Evolutionary conservation across 805 yeast species (phyloP).

Genomic region (Cyberlindnera amylophila): DNA sequence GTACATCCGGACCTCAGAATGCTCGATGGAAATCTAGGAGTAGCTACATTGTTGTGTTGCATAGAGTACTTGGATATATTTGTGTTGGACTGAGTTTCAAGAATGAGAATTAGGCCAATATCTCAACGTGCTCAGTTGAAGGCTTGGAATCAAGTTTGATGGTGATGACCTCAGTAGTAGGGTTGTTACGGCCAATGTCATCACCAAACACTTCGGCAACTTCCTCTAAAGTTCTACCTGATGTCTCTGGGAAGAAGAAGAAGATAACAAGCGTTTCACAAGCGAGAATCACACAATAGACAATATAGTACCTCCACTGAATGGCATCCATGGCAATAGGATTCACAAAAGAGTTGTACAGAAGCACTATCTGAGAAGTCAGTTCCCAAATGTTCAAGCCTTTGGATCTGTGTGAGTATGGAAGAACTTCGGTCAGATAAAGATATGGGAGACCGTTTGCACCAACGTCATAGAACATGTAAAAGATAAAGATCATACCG

Average conservation of each 20-base stretch:
- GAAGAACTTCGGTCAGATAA: slow-evolving; percentile 39
- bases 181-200: background rate
- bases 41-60: too few relatives aligned
- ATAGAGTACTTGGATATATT: too few relatives aligned
- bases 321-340: slow-evolving; percentile 35
- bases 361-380: slow-evolving; percentile 16
- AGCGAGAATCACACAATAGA: slow-evolving; percentile 29
- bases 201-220: slow-evolving; percentile 31
- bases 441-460: slow-evolving; percentile 41
- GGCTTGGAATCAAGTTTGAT: too few relatives aligned
- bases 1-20: too few relatives aligned
- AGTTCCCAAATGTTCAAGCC: slow-evolving; percentile 17
- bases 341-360: slow-evolving; percentile 32
- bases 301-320: slow-evolving; percentile 34
- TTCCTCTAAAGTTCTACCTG: slow-evolving; percentile 35
- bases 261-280: slow-evolving; percentile 28
- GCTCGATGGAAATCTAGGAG: too few relatives aligned
- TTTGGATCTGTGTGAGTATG: slow-evolving; percentile 28
- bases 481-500: slow-evolving; percentile 45
- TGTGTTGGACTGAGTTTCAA: too few relatives aligned
- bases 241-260: slow-evolving; percentile 33
- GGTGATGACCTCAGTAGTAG: too few relatives aligned
- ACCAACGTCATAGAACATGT: slow-evolving; percentile 36
- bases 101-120: too few relatives aligned
- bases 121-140: too few relatives aligned